Base-by-base conservation (phyloP, 2,329 filamentous ascomycete species). In the Trichophyton rubrum region DNA sequence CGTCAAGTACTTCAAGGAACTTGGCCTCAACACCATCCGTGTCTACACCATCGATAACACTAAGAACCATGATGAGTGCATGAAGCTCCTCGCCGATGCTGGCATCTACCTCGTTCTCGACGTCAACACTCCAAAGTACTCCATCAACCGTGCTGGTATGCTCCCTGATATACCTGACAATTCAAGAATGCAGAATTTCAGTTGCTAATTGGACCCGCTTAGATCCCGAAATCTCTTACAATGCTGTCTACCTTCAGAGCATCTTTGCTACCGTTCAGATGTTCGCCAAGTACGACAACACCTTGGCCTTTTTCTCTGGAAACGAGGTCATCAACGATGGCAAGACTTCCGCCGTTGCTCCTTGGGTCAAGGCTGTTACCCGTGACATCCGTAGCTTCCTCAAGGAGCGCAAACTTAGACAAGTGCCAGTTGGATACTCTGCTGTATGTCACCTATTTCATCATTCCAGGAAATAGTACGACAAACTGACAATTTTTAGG, bases 21-120 rank as follows among this genome's bases (percentile, higher is more conserved):
- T 96, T 58, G 90, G 90, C 56, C 79, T 96, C 76, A 96, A 96
- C 80, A 90, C 90, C 27, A 80, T 96, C 71, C 90, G 91, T 74
- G 88, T 96, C 64, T 96, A 96, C 81, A 90, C 87, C 15, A 85
- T 95, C 66, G 91, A 96, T 79, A 96, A 96, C 81, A 85, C 85
- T 58, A 77, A 80, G 67, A 76, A 86, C 73, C 91, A 96, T 77
- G 85, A 91, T 68, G 81, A 84, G 64, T 96, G 91, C 80, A 96
- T 96, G 91, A 78, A 80, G 63, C 80, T 82, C 53, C 81, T 96
- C 63, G 85, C 84, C 59, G 87, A 88, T 68, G 90, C 89, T 64
- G 89, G 89, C 68, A 96, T 96, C 79, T 96, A 96, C 79, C 83
- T 95, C 59, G 89, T 95, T 41, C 80, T 95, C 58, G 90, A 96